Conservation (phyloP, 441 rosid species). For the Syzygium syzygioides region DNA sequence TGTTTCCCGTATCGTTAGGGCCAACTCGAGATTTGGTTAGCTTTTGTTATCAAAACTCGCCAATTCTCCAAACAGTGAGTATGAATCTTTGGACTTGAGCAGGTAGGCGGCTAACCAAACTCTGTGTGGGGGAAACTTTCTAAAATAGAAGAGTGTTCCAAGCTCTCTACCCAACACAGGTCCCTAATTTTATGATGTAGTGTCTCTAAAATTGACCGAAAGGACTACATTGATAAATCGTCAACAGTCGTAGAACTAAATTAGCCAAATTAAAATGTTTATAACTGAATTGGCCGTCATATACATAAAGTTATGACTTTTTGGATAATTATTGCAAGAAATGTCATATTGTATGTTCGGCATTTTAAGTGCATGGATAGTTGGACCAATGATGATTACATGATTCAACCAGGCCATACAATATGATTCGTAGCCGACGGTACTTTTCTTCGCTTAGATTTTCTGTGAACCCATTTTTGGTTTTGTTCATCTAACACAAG, state of each 20-base stretch:
- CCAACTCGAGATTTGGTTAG: background rate
- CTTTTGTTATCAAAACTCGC: background rate
- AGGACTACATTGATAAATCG: background rate
- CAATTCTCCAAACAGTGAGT: background rate
- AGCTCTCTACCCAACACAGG: background rate
- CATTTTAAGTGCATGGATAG: background rate
- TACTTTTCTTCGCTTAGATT: background rate
- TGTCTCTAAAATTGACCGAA: background rate
- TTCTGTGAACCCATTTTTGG: background rate
- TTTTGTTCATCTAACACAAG: background rate
- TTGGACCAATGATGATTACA: background rate
- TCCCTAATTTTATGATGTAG: background rate
- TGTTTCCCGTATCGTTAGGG: background rate
- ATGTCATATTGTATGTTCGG: background rate
- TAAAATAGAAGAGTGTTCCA: background rate
- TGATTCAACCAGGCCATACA: background rate
- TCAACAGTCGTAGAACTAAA: background rate
- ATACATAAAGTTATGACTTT: background rate
- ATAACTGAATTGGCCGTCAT: accelerated
- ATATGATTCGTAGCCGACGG: background rate
- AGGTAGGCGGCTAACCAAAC: background rate
- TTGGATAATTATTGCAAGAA: background rate
- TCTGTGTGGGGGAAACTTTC: background rate
- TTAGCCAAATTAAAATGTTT: background rate
- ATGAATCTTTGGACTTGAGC: background rate